Evolutionary conservation across 192 early-diverging fungal species (phyloP).

Genomic region (Backusella westeae): DNA sequence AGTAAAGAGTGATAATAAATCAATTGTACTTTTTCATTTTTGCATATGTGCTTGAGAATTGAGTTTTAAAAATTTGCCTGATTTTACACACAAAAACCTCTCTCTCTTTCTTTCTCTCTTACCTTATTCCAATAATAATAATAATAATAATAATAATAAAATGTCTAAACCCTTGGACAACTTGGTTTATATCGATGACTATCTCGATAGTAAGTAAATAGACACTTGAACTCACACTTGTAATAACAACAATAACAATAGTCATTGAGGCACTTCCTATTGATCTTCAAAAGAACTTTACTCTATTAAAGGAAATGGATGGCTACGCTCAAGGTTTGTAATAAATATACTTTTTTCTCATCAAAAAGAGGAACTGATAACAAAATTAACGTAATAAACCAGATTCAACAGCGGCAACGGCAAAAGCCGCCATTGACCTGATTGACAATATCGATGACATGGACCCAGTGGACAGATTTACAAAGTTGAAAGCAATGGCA

Average conservation of each 20-base stretch:
- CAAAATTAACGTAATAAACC: too few relatives aligned
- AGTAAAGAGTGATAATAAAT: too few relatives aligned
- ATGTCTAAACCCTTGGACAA: conserved; percentile 32
- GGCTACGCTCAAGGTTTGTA: conserved; percentile 61
- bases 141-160: neutral
- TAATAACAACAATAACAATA: conserved; percentile 13
- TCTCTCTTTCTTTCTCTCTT: neutral
- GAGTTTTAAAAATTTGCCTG: neutral
- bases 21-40: too few relatives aligned
- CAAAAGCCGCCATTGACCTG: conserved; percentile 64
- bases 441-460: conserved; percentile 59
- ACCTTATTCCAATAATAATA: neutral
- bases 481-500: conserved; percentile 50
- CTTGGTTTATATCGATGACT: conserved; percentile 82
- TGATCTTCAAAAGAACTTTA: conserved; percentile 83
- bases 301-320: conserved; percentile 90
- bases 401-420: conserved; percentile 41
- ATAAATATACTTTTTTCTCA: neutral
- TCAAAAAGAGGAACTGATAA: neutral
- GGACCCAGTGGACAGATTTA: conserved; percentile 47
- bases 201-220: conserved; percentile 76
- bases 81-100: too few relatives aligned
- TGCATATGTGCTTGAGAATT: too few relatives aligned
- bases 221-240: too few relatives aligned
- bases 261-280: conserved; percentile 73